Base-by-base conservation (phyloP, 1,284 basidiomycete genomes). In the Tetrapyrgos nigripes region DNA sequence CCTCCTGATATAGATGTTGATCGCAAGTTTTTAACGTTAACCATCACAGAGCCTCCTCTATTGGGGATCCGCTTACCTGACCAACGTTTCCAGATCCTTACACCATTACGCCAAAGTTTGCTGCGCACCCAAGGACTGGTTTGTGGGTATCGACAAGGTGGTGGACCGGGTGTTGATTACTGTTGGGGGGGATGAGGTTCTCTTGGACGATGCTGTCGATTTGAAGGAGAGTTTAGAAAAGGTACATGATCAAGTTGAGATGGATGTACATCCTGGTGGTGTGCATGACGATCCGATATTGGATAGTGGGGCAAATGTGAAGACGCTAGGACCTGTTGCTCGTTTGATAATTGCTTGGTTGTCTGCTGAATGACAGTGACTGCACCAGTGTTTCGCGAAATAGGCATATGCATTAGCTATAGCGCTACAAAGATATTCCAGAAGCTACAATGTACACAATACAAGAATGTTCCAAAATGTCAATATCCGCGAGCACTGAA, bases 201-300 rank as follows among this genome's bases (percentile, higher is more conserved):
- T 58, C 3, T 46, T 45, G 3, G 57, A 58, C 46, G 50, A 52
- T 43, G 44, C 50, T 10, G 21, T 24, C 3, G 5, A 24, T 1
- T 26, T 58, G 13, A n/a, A 47, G 10, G 50, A 40, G 45, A 17
- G 13, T 3, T 35, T 58, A 8, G 33, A 10, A 4, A 28, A 28
- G 8, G 21, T 43, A 11, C 40, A 53, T 10, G 9, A 43, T 2
- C 33, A 33, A 23, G 53, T 55, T 23, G 17, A 46, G n/a, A 31
- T 59, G 24, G 53, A 55, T 23, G 26, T 59, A 11, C 27, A 51
- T 11, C 48, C 31, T 9, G 21, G 31, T 3, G 58, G 53, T 8
- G 40, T 59, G 27, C 58, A 59, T 44, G 53, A 55, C 51, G 58
- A 59, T 44, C 53, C 58, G 1, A 55, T 59, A 11, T 50, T 59